Percentiles rank a stretch among this genome's conserved stretches.
These are phyloP conservation scores for Wallacemonas sp. DNA, from an alignment of 208 protist species.

Conservation along the genomic window DNA sequence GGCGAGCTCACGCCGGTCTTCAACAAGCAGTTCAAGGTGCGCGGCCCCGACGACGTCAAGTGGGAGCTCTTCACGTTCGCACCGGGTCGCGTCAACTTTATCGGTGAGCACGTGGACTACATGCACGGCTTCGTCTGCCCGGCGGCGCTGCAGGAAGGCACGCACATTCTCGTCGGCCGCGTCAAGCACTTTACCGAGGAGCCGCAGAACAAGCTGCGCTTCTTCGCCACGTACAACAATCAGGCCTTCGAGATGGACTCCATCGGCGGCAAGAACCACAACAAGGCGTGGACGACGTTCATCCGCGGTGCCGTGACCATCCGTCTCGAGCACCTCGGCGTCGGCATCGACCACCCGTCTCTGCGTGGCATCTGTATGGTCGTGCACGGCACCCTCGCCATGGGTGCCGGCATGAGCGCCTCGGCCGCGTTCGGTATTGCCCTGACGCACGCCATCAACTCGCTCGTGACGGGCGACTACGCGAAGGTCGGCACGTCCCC, in stretches of 20 bases:
- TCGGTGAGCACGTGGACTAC: conserved; percentile 93
- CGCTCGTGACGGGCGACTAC: conserved; percentile 40
- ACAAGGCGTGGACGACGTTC: conserved; percentile 74
- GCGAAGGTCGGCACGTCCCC: conserved; percentile 15
- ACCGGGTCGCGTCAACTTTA: conserved; percentile 90
- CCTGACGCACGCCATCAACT: conserved; percentile 55
- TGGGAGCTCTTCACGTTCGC: conserved; percentile 79
- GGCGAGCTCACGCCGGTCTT: conserved; percentile 50
- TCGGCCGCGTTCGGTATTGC: conserved; percentile 85
- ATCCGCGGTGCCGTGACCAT: conserved; percentile 61
- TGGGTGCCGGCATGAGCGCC: conserved; percentile 86
- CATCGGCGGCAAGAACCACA: conserved; percentile 29
- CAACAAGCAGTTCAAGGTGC: conserved; percentile 53
- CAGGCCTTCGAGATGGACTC: conserved; percentile 57
- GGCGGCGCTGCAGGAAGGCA: conserved; percentile 54
- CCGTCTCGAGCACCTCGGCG: conserved; percentile 53
- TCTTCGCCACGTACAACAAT: conserved; percentile 55
- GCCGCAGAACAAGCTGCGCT: conserved; percentile 43
- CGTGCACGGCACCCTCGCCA: conserved; percentile 70
- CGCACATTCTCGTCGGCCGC: conserved; percentile 72
- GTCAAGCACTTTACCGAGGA: conserved; percentile 45
- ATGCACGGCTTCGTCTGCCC: conserved; percentile 84
- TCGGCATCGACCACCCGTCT: conserved; percentile 29
- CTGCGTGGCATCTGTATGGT: conserved; percentile 71
- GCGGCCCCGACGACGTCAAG: conserved; percentile 54